Evolutionary conservation across 768 basidiomycete genomes (phyloP).

Genomic region (Cystofilobasidium macerans): DNA sequence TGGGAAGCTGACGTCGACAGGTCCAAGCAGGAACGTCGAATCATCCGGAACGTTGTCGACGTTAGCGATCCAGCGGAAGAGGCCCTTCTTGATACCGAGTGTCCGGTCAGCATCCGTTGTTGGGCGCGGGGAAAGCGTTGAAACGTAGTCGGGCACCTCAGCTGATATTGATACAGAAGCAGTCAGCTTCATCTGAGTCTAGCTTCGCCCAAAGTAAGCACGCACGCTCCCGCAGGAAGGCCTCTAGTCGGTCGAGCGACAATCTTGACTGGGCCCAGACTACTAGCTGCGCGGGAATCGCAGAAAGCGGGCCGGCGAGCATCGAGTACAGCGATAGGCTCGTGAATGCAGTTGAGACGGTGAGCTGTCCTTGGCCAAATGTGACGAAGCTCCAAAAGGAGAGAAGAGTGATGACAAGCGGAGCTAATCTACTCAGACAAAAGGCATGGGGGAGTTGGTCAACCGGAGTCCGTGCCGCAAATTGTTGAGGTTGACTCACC

Average conservation of each 20-base stretch:
- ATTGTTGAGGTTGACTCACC: background rate
- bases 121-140: background rate
- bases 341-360: slow-evolving; percentile 23
- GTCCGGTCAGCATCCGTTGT: background rate
- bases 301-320: slow-evolving; percentile 11
- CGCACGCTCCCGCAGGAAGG: slow-evolving; percentile 10
- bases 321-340: slow-evolving; percentile 15
- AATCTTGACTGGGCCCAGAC: slow-evolving; percentile 7
- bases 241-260: slow-evolving; percentile 14
- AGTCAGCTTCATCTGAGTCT: too few species aligned
- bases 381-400: slow-evolving; percentile 14
- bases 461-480: too few species aligned
- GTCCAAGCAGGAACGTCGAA: slow-evolving; percentile 47
- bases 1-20: slow-evolving; percentile 52
- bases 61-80: slow-evolving; percentile 10
- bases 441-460: background rate
- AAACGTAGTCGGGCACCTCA: slow-evolving; percentile 19
- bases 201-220: background rate
- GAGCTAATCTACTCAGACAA: background rate
- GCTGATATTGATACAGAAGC: background rate
- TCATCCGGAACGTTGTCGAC: background rate
- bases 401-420: slow-evolving; percentile 6
- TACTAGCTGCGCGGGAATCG: slow-evolving; percentile 10
- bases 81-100: slow-evolving; percentile 6
- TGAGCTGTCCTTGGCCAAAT: slow-evolving; percentile 19